Evolutionary conservation across 1,139 yeast genomes (phyloP).

Genomic region (Geotrichum klebahnii): DNA sequence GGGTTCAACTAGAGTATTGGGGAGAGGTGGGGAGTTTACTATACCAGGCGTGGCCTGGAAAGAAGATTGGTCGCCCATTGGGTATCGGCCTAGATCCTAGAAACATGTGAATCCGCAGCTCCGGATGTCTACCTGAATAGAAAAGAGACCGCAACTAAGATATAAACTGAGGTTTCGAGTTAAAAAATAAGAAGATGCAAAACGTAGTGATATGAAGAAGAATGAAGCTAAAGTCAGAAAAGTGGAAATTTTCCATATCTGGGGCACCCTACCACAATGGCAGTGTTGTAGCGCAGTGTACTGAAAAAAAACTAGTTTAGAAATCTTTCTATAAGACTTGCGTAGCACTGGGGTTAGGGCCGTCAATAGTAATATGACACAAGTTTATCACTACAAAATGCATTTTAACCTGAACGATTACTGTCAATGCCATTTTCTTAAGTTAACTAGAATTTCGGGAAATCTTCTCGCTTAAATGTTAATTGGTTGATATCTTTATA

Average conservation of each 20-base stretch:
- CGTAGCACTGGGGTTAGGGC: no score
- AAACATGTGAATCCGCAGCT: constrained; percentile 2
- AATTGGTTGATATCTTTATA: no score
- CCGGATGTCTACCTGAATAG: neutral
- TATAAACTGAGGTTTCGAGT: neutral
- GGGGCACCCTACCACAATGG: neutral
- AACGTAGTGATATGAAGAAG: neutral
- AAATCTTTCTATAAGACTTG: no score
- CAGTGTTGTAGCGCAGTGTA: neutral
- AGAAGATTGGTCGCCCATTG: constrained; percentile 8
- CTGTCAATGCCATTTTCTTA: no score
- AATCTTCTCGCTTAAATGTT: no score
- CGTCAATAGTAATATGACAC: neutral
- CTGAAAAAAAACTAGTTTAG: neutral
- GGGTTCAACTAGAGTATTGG: no score
- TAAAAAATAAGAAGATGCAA: neutral
- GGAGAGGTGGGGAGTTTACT: neutral
- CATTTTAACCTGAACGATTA: no score
- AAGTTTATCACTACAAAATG: no score
- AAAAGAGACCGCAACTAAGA: no score
- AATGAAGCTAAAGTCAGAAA: neutral
- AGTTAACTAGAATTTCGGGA: no score
- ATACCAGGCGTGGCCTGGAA: constrained; percentile 8
- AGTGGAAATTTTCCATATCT: neutral
- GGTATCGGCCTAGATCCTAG: constrained; percentile 2